Percentiles rank a stretch among this genome's conserved stretches.
These are phyloP conservation scores for Chrysanthemum lavandulifolium DNA, from an alignment of 129 eudicot genomes.

Conservation along the genomic window DNA sequence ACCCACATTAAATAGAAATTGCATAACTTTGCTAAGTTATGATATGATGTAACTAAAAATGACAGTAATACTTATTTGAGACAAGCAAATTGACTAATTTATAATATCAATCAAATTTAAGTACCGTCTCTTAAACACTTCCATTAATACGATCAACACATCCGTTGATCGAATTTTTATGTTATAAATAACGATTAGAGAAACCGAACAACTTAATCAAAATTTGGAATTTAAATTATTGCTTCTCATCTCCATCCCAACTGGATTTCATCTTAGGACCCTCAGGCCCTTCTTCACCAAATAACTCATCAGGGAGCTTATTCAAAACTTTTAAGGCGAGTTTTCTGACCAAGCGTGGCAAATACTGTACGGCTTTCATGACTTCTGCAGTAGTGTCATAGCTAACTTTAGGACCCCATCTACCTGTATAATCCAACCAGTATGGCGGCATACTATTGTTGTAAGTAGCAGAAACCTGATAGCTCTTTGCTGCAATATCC, in stretches of 20 bases:
- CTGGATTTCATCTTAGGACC: constrained; percentile 30
- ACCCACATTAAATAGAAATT: no score
- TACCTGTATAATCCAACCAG: constrained; percentile 35
- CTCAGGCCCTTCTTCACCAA: constrained; percentile 37
- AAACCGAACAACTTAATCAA: no score
- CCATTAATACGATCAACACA: no score
- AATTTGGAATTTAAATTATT: neutral
- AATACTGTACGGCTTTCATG: neutral
- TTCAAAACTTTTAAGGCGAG: neutral
- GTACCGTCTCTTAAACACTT: no score
- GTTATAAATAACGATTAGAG: no score
- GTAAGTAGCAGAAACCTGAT: constrained; percentile 17
- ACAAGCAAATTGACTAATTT: no score
- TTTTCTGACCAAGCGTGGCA: constrained; percentile 5
- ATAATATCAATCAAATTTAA: no score
- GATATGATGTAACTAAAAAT: no score
- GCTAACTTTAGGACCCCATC: constrained; percentile 37
- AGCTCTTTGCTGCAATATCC: constrained; percentile 22
- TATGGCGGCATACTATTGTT: neutral
- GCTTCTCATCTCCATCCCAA: constrained; percentile 28
- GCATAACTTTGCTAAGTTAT: no score
- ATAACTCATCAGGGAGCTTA: constrained; percentile 22
- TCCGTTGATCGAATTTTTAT: no score
- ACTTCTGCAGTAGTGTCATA: constrained; percentile 14
- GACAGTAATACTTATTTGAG: no score